Percentiles rank a stretch among this genome's conserved stretches.
phyloP scores from a whole-genome alignment of 176 grass and related monocot genomes.

The Chloris gayana region DNA sequence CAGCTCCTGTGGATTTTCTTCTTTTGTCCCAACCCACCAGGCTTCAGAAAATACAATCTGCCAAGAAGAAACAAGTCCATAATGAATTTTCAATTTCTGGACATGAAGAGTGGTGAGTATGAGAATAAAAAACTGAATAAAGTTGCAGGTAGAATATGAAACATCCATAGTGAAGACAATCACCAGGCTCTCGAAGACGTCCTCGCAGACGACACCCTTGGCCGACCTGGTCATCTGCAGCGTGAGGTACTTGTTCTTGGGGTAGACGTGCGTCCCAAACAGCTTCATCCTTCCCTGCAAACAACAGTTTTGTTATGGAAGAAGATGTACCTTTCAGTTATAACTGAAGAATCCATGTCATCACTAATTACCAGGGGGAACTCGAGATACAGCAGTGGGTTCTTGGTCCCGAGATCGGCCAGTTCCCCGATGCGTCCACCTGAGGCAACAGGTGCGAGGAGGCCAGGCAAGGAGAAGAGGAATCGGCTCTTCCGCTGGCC shows the following conservation, averaged over 20 bases:
- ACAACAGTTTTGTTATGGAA: neutral
- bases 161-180: neutral
- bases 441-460: slow-evolving; percentile 64
- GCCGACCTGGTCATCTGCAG: slow-evolving; percentile 81
- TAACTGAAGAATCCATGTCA: neutral
- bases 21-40: slow-evolving; percentile 84
- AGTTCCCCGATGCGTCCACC: slow-evolving; percentile 81
- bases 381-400: slow-evolving; percentile 84
- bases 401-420: slow-evolving; percentile 77
- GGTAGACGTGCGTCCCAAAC: slow-evolving; percentile 90
- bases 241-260: slow-evolving; percentile 98
- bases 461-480: slow-evolving; percentile 91
- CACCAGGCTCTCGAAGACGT: slow-evolving; percentile 94
- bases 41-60: slow-evolving; percentile 96
- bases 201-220: slow-evolving; percentile 86
- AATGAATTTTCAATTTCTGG: neutral
- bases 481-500: slow-evolving; percentile 78
- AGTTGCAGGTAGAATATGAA: too few relatives aligned
- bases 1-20: slow-evolving; percentile 83
- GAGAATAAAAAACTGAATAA: too few relatives aligned
- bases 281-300: slow-evolving; percentile 90
- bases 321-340: neutral
- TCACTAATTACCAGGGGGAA: slow-evolving; percentile 60
- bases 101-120: too few relatives aligned
- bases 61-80: slow-evolving; percentile 16